Evolutionary conservation across 2,329 filamentous ascomycete genomes (phyloP).

Genomic region (Dryadomyces sulphureus): DNA sequence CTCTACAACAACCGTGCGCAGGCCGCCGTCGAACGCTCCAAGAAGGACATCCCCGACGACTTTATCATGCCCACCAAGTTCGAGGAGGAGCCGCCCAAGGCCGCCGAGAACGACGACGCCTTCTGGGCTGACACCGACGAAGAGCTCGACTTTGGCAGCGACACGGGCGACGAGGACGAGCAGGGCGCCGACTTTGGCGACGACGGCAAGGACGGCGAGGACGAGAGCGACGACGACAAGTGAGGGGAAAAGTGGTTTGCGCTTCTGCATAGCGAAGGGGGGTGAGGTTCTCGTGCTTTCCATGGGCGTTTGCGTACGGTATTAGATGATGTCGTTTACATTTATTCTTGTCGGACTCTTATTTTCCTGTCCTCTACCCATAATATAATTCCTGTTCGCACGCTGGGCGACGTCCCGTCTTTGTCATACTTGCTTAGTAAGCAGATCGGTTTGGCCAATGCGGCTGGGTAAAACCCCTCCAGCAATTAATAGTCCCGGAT

Average conservation of each 20-base stretch:
- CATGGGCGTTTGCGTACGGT: not conserved
- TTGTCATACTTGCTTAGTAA: not conserved
- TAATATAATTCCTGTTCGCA: too few relatives aligned
- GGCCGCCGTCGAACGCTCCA: constrained; percentile 57
- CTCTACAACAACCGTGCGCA: constrained; percentile 57
- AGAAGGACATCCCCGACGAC: constrained; percentile 62
- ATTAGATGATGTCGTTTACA: not conserved
- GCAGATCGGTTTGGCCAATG: not conserved
- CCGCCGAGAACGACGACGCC: constrained; percentile 56
- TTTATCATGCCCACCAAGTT: constrained; percentile 71
- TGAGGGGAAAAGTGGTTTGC: not conserved
- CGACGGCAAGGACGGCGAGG: constrained; percentile 41
- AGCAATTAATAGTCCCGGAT: not conserved
- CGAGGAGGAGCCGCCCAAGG: constrained; percentile 44
- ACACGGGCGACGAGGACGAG: constrained; percentile 44
- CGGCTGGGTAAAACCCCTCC: too few relatives aligned
- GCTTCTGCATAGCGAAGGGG: not conserved
- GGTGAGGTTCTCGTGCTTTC: not conserved
- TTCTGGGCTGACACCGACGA: constrained; percentile 71
- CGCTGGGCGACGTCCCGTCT: too few relatives aligned
- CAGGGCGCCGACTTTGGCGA: constrained; percentile 24
- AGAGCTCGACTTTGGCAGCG: constrained; percentile 66
- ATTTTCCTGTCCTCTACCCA: not conserved
- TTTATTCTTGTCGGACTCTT: not conserved
- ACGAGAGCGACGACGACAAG: constrained; percentile 29